Evolutionary conservation across 2,329 filamentous ascomycete genomes (phyloP), one percentile per base, ranked within the genome.

Genomic region (Penicillium digitatum): DNA sequence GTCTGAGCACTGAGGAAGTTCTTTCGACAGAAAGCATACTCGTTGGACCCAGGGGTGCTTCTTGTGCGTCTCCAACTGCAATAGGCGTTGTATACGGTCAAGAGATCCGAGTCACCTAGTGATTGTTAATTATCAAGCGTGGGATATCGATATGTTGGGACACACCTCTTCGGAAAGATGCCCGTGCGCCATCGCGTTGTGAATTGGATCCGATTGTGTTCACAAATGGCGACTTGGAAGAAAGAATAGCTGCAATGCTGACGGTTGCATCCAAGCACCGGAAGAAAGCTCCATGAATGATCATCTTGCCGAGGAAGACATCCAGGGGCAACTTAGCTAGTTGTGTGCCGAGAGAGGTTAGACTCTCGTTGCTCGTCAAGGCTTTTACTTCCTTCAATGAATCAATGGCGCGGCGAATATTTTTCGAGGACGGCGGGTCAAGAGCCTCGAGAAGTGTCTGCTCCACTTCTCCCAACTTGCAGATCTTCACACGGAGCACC

Each of bases 31-130:
- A 95, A 99, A 62, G 91, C 84, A 66, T 87, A 89, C 66, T 97
- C 93, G 46, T 88, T 90, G 44, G 83, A 80, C 8, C 82, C 81
- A 0, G 85, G 82, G 0, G 85, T 84, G 62, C 84, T 84, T 72
- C 90, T 95, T 5, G 92, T 85, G 53, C 86, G 85, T 67, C 89
- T 92, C 94, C 94, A 99, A 3, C 89, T 82, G 45, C 84, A 78
- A 72, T 99, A 99, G 1, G 94, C 94, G 69, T 96, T 96, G 77
- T 96, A 97, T 1, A 91, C 83, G 0, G 94, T 97, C 11, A 97
- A 78, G 0, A 97, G 80, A 70, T 99, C 94, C 0, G 94, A 97
- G 71, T 96, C 90, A 22, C 90, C 84, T 79, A 48, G 16, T 12
- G 16, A 27, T 8, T 26, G 52, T 60, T 46, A 55, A 48, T 55